These are phyloP conservation scores for Sarcodon aspratus DNA, from an alignment of 768 basidiomycete species.

Conservation along the genomic window DNA sequence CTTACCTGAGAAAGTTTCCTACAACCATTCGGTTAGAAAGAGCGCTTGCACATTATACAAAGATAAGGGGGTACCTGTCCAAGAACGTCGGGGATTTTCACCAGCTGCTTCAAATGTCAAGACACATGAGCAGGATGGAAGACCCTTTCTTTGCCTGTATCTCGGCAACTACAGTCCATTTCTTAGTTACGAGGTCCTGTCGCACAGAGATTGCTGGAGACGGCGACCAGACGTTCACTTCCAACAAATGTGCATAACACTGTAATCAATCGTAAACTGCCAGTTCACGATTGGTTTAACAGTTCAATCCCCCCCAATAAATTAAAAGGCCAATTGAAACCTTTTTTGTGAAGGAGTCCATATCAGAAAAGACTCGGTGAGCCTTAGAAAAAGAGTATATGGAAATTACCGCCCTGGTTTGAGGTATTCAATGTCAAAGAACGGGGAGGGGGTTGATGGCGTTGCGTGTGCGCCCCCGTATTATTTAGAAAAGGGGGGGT, in stretches of 20 bases:
- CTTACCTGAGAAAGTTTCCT: slow-evolving; percentile 53
- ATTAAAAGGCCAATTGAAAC: too few relatives aligned
- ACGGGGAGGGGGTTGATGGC: too few relatives aligned
- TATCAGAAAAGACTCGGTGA: slow-evolving; percentile 19
- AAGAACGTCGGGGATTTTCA: slow-evolving; percentile 23
- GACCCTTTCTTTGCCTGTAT: slow-evolving; percentile 19
- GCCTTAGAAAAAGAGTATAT: slow-evolving; percentile 14
- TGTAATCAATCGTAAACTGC: slow-evolving; percentile 62
- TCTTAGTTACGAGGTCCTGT: slow-evolving; percentile 10
- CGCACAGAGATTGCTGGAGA: slow-evolving; percentile 16
- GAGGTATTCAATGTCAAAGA: background rate
- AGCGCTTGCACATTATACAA: too few relatives aligned
- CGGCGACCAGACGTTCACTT: slow-evolving; percentile 53
- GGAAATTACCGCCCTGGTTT: background rate
- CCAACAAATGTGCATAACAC: slow-evolving; percentile 44
- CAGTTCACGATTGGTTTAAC: too few relatives aligned
- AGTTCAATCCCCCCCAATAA: too few relatives aligned
- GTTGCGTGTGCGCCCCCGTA: too few relatives aligned
- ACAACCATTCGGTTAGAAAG: too few relatives aligned
- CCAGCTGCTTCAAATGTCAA: slow-evolving; percentile 27
- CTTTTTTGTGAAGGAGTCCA: slow-evolving; percentile 45
- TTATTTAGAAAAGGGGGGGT: too few relatives aligned
- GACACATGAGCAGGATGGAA: slow-evolving; percentile 23
- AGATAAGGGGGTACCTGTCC: slow-evolving; percentile 10
- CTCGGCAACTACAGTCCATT: slow-evolving; percentile 17